Conservation (phyloP, 352 stramenopile species). For the Globisporangium nunn region DNA sequence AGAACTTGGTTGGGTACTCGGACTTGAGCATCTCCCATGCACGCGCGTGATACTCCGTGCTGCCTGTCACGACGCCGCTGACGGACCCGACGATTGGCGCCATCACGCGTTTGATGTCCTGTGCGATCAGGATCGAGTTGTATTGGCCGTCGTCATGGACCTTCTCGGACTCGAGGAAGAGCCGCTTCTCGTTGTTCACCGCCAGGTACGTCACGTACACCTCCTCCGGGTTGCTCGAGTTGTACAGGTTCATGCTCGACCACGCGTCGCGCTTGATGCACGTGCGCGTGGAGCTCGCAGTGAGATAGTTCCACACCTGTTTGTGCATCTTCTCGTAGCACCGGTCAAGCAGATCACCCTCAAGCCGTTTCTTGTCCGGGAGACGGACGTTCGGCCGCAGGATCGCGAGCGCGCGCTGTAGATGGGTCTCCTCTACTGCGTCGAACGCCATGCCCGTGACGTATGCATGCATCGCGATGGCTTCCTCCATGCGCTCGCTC, state of each 20-base stretch:
- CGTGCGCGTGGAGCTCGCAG: constrained; percentile 45
- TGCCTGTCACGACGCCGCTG: constrained; percentile 69
- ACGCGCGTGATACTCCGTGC: constrained; percentile 62
- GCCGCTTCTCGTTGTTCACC: constrained; percentile 67
- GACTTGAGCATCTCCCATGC: constrained; percentile 81
- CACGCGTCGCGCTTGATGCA: constrained; percentile 78
- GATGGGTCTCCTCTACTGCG: constrained; percentile 58
- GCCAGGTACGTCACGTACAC: constrained; percentile 77
- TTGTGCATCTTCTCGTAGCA: constrained; percentile 86
- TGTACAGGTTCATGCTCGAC: constrained; percentile 76
- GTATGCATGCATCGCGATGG: constrained; percentile 76
- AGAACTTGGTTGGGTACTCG: constrained; percentile 83
- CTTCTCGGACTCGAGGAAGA: constrained; percentile 80
- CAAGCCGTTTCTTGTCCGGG: constrained; percentile 64
- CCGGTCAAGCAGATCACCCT: constrained; percentile 47
- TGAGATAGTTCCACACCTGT: constrained; percentile 72
- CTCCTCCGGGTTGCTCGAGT: constrained; percentile 58
- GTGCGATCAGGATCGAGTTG: constrained; percentile 76
- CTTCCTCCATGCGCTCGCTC: constrained; percentile 68
- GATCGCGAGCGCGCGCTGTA: constrained; percentile 58
- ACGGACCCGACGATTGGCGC: constrained; percentile 57
- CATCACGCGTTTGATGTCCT: constrained; percentile 83
- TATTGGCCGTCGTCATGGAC: constrained; percentile 48
- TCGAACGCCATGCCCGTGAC: constrained; percentile 78
- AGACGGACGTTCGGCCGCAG: constrained; percentile 49